Percentiles rank a stretch among this genome's conserved stretches.
These are phyloP conservation scores for Solanum rostratum DNA, from an alignment of 257 asterid species.

Conservation along the genomic window DNA sequence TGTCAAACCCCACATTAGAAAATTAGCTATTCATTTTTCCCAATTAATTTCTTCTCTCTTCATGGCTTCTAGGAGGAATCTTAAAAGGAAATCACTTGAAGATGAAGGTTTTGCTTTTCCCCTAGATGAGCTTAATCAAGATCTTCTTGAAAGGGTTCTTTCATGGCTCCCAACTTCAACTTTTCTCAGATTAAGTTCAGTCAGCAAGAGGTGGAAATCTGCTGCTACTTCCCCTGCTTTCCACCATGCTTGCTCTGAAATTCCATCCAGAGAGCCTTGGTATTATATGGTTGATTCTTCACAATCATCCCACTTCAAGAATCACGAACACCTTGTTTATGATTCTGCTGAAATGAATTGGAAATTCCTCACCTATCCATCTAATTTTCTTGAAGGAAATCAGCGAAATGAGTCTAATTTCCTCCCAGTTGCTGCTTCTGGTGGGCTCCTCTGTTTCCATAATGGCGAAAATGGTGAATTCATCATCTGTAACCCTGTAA, in stretches of 20 bases:
- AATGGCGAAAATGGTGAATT: slow-evolving; percentile 13
- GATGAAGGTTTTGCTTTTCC: slow-evolving; percentile 13
- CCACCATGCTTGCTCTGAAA: slow-evolving; percentile 44
- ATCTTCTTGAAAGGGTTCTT: slow-evolving; percentile 70
- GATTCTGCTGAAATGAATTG: slow-evolving; percentile 54
- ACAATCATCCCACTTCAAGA: slow-evolving; percentile 1
- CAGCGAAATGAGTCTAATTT: slow-evolving; percentile 5
- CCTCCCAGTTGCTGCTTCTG: slow-evolving; percentile 73
- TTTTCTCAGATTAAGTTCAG: slow-evolving; percentile 43
- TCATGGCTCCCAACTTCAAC: slow-evolving; percentile 74
- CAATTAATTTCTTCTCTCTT: neutral
- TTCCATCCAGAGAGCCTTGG: slow-evolving; percentile 60
- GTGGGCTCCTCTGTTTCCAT: slow-evolving; percentile 57
- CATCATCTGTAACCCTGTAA: slow-evolving; percentile 47
- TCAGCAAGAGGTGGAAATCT: slow-evolving; percentile 81
- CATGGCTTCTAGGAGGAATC: slow-evolving; percentile 4
- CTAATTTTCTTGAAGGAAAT: neutral
- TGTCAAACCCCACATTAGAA: neutral
- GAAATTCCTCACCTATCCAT: slow-evolving; percentile 29
- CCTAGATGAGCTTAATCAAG: slow-evolving; percentile 64
- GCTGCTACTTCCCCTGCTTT: slow-evolving; percentile 48
- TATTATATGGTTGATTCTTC: slow-evolving; percentile 60
- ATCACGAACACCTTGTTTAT: slow-evolving; percentile 21
- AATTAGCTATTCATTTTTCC: neutral
- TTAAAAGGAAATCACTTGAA: slow-evolving; percentile 13